Conservation (phyloP, 306 rosid genomes). For the Hippophae tibetana region DNA sequence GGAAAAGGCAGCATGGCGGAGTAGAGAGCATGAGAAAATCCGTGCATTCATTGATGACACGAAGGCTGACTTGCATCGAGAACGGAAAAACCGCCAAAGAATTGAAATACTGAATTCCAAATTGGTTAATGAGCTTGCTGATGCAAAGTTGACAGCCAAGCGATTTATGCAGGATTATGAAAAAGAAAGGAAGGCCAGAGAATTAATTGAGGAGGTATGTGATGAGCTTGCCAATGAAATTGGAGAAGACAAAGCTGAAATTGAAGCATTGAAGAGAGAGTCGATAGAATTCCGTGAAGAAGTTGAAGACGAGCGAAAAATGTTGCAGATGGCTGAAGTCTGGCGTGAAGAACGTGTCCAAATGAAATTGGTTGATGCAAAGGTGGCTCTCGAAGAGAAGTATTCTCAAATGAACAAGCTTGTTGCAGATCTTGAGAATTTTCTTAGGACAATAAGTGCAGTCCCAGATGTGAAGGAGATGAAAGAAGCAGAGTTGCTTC, state of each 20-base stretch:
- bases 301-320: slow-evolving; percentile 76
- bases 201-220: slow-evolving; percentile 75
- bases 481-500: slow-evolving; percentile 51
- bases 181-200: slow-evolving; percentile 75
- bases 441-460: slow-evolving; percentile 35
- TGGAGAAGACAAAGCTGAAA: slow-evolving; percentile 88
- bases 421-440: slow-evolving; percentile 53
- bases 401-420: slow-evolving; percentile 81
- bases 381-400: slow-evolving; percentile 80
- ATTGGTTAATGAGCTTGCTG: slow-evolving; percentile 79
- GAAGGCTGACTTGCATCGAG: slow-evolving; percentile 58
- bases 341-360: slow-evolving; percentile 99
- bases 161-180: slow-evolving; percentile 71
- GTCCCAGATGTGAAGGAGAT: slow-evolving; percentile 51
- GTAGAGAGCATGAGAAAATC: slow-evolving; percentile 89
- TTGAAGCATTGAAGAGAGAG: slow-evolving; percentile 67
- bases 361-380: slow-evolving; percentile 89
- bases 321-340: slow-evolving; percentile 94
- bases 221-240: slow-evolving; percentile 93
- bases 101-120: slow-evolving; percentile 71
- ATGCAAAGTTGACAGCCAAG: slow-evolving; percentile 62
- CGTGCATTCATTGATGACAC: slow-evolving; percentile 66
- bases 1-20: slow-evolving; percentile 70
- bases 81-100: slow-evolving; percentile 75
- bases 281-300: slow-evolving; percentile 59